Evolutionary conservation across 2,329 filamentous ascomycete species (phyloP), one percentile per base, ranked within the genome.

Genomic region (Byssochlamys sp.): DNA sequence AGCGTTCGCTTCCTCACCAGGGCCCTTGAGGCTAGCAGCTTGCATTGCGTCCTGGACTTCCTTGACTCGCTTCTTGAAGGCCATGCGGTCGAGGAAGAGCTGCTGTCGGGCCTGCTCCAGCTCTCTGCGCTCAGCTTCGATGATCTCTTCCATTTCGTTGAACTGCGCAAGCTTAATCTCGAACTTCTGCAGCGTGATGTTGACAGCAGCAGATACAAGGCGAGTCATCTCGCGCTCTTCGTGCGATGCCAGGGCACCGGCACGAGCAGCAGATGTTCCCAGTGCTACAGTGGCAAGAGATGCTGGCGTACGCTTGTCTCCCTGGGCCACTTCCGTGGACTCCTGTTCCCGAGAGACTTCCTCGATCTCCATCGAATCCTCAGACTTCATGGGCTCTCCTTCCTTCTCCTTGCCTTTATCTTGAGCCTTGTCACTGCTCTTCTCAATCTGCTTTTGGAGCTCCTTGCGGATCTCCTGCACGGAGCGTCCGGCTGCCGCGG

Each of bases 191-290:
- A 97, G 80, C n/a, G 90, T 92, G 11, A 95, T 81, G 70, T 99
- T 99, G 55, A 96, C 90, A 0, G 91, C 90, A 4, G 91, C 88
- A 2, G 91, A 92, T 9, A 99, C 90, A 52, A 97, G 84, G 14
- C 91, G 88, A 24, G 91, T 95, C 84, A 97, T 94, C 74, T 96
- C 91, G 58, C 95, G 89, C 74, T 99, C 94, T 73, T 97, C 92
- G 66, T 97, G 91, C 2, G 92, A 96, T 28, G 92, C 91, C 33
- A 99, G 84, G 2, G 88, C 94, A 6, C 89, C 88, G 1, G 91
- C 84, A 60, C 94, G 89, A 1, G 90, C 91, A 11, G 91, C 91
- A 61, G 92, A 88, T 7, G 91, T 84, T 19, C 90, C 91, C 54
- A 99, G 82, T 1, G 91, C 90, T 57, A 96, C 86, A 29, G 86